Evolutionary conservation across 1,139 yeast species (phyloP).

Genomic region (Hanseniaspora sp.): DNA sequence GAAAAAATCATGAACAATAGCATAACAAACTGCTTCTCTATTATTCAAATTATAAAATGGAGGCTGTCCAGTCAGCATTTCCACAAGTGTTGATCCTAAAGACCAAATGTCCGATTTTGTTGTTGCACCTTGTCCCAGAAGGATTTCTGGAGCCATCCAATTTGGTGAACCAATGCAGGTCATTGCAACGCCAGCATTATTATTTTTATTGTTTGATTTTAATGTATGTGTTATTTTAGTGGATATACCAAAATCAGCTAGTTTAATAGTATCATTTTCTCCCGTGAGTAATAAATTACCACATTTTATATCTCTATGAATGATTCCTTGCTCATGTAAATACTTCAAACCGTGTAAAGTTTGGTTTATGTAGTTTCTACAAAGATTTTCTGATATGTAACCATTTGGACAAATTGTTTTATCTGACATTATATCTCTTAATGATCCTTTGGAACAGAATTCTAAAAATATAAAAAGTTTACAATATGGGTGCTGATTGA

Average conservation of each 20-base stretch:
- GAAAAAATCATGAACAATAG: slow-evolving; percentile 75
- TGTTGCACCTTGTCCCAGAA: slow-evolving; percentile 76
- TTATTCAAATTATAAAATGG: slow-evolving; percentile 75
- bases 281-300: slow-evolving; percentile 64
- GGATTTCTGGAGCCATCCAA: slow-evolving; percentile 99
- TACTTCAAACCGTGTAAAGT: slow-evolving; percentile 65
- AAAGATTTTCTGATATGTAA: slow-evolving; percentile 50
- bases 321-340: slow-evolving; percentile 80
- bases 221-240: slow-evolving; percentile 56
- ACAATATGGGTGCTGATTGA: slow-evolving; percentile 22
- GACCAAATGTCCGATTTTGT: slow-evolving; percentile 88
- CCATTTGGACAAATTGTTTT: slow-evolving; percentile 27
- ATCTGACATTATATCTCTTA: slow-evolving; percentile 51
- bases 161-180: slow-evolving; percentile 97
- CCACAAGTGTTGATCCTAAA: slow-evolving; percentile 88
- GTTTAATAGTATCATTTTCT: slow-evolving; percentile 72
- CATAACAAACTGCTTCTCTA: slow-evolving; percentile 74
- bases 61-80: slow-evolving; percentile 73
- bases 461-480: slow-evolving; percentile 66
- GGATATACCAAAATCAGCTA: slow-evolving; percentile 97
- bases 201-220: slow-evolving; percentile 1
- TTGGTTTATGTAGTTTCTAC: slow-evolving; percentile 52
- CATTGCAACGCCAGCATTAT: slow-evolving; percentile 36
- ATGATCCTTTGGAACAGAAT: slow-evolving; percentile 78
- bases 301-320: slow-evolving; percentile 90